These are phyloP conservation scores for Orbilia javanica DNA, from an alignment of 2,329 filamentous ascomycete species.

Conservation along the genomic window DNA sequence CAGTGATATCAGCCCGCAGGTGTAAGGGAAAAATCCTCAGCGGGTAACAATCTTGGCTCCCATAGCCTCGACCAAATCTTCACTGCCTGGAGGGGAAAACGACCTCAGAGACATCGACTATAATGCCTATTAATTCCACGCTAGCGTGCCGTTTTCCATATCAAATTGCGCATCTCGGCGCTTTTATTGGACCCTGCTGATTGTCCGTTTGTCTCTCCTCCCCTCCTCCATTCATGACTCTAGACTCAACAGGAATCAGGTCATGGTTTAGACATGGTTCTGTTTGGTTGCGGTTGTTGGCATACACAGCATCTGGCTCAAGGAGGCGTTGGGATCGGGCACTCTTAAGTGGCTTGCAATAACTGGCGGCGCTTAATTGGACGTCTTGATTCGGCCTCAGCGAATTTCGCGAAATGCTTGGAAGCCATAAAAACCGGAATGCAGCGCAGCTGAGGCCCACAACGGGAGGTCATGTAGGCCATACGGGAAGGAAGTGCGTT, in stretches of 20 bases:
- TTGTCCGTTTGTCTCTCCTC: constrained; percentile 19
- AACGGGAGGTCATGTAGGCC: constrained; percentile 35
- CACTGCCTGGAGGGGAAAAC: not conserved
- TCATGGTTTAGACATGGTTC: constrained; percentile 10
- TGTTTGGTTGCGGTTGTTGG: constrained; percentile 9
- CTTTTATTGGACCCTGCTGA: constrained; percentile 39
- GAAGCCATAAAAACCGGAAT: constrained; percentile 19
- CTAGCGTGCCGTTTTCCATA: constrained; percentile 33
- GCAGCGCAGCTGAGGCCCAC: constrained; percentile 31
- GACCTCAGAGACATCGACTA: constrained; percentile 14
- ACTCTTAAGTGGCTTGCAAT: constrained; percentile 34
- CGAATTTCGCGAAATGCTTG: constrained; percentile 45
- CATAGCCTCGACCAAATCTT: not conserved
- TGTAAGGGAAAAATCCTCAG: constrained; percentile 27
- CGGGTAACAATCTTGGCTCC: constrained; percentile 42
- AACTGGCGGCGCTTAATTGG: constrained; percentile 44
- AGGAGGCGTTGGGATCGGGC: constrained; percentile 9
- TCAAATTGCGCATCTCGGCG: constrained; percentile 25
- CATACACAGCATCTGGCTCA: constrained; percentile 1
- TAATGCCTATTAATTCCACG: not conserved
- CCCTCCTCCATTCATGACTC: constrained; percentile 24
- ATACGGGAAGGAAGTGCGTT: constrained; percentile 51
- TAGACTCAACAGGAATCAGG: constrained; percentile 22
- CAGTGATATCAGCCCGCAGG: constrained; percentile 52
- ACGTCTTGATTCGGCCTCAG: constrained; percentile 44